Conservation (phyloP, 2,329 filamentous ascomycete species). For the Myriangium duriaei region DNA sequence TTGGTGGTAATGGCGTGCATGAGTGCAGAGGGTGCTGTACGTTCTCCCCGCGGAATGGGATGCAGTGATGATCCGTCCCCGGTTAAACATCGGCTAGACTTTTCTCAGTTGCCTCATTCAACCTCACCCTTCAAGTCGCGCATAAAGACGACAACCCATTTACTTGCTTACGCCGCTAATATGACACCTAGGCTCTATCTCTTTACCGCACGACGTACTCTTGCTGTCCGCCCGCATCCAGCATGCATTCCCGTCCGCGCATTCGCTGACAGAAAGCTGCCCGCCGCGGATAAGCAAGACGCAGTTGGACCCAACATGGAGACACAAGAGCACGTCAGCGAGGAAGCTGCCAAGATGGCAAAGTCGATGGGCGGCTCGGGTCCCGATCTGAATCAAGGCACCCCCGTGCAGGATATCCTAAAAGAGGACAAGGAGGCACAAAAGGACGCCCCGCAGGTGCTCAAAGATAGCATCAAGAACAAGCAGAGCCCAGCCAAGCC, state of each 20-base stretch:
- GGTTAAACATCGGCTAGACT: not conserved
- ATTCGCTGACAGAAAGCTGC: slow-evolving; percentile 3
- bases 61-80: too few species aligned
- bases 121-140: not conserved
- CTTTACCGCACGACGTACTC: slow-evolving; percentile 1
- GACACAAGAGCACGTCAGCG: slow-evolving; percentile 47
- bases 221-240: slow-evolving; percentile 1
- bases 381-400: slow-evolving; percentile 53
- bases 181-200: slow-evolving; percentile 7
- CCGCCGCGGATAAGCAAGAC: slow-evolving; percentile 19
- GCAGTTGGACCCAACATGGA: slow-evolving; percentile 38
- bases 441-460: slow-evolving; percentile 53
- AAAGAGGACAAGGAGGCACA: slow-evolving; percentile 48
- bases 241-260: not conserved
- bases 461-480: slow-evolving; percentile 46
- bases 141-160: not conserved
- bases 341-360: slow-evolving; percentile 50
- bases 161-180: not conserved
- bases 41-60: too few species aligned
- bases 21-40: too few species aligned
- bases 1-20: too few species aligned
- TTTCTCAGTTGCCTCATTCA: not conserved
- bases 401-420: slow-evolving; percentile 55
- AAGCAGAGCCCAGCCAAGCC: slow-evolving; percentile 23
- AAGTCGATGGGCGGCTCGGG: slow-evolving; percentile 44